phyloP scores from a whole-genome alignment of 805 yeast species.

The Lipomyces starkeyi region DNA sequence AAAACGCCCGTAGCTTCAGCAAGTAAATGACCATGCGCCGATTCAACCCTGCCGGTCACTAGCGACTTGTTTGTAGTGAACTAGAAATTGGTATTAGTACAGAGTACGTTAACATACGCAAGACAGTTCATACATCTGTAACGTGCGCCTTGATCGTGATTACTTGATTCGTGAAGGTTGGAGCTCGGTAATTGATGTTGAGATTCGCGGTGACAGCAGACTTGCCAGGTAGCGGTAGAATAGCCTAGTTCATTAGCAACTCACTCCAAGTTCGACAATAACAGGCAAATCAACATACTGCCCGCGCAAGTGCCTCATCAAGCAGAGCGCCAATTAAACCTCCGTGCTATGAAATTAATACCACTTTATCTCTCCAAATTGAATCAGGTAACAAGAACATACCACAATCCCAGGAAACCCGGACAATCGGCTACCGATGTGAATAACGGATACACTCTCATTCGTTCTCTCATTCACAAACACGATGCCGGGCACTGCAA shows the following conservation, averaged over 20 bases:
- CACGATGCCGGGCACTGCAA: slow-evolving; percentile 78
- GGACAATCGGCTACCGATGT: slow-evolving; percentile 65
- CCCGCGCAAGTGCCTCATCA: slow-evolving; percentile 70
- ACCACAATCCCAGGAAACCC: slow-evolving; percentile 51
- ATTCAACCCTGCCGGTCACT: slow-evolving; percentile 22
- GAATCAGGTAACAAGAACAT: neutral
- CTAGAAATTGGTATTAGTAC: neutral
- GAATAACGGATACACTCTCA: slow-evolving; percentile 67
- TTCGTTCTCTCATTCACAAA: slow-evolving; percentile 59
- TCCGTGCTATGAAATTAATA: slow-evolving; percentile 63
- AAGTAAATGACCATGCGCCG: slow-evolving; percentile 17
- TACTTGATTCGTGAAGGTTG: slow-evolving; percentile 30
- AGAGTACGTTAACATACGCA: neutral
- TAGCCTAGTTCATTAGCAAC: slow-evolving; percentile 17
- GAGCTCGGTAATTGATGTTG: slow-evolving; percentile 27
- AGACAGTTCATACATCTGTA: slow-evolving; percentile 21
- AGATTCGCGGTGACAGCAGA: slow-evolving; percentile 35
- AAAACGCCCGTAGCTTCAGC: slow-evolving; percentile 34
- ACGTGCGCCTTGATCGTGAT: slow-evolving; percentile 24
- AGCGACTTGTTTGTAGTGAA: slow-evolving; percentile 25
- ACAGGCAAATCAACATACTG: slow-evolving; percentile 14
- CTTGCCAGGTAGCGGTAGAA: slow-evolving; percentile 27
- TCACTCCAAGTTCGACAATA: neutral
- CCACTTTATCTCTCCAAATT: slow-evolving; percentile 3
- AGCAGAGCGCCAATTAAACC: slow-evolving; percentile 78